These are phyloP conservation scores for Neonectria sp. DNA, from an alignment of 2,329 filamentous ascomycete species.

Conservation along the genomic window DNA sequence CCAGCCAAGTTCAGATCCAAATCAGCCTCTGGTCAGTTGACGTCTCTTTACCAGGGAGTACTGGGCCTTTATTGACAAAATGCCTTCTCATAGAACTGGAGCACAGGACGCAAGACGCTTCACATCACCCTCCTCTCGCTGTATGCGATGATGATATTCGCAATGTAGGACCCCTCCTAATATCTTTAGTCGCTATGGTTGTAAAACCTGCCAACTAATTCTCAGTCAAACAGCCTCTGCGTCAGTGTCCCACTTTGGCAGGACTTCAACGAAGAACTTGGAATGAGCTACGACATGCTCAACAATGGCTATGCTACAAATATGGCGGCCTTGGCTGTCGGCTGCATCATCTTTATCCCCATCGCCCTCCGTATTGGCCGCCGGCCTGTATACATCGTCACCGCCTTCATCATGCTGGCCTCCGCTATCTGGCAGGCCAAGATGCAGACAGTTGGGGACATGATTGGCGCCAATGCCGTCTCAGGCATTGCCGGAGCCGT, in stretches of 20 bases:
- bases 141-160: slow-evolving; percentile 39
- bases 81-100: slow-evolving; percentile 31
- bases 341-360: slow-evolving; percentile 53
- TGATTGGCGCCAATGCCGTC: slow-evolving; percentile 43
- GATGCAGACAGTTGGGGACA: slow-evolving; percentile 39
- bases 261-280: slow-evolving; percentile 37
- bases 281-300: slow-evolving; percentile 40
- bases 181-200: neutral
- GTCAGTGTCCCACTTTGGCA: slow-evolving; percentile 39
- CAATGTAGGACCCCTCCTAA: slow-evolving; percentile 26
- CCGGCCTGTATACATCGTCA: slow-evolving; percentile 48
- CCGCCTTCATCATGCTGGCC: slow-evolving; percentile 40
- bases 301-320: slow-evolving; percentile 48
- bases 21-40: slow-evolving; percentile 36
- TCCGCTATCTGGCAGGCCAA: slow-evolving; percentile 43
- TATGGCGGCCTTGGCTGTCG: slow-evolving; percentile 48
- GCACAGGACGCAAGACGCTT: slow-evolving; percentile 27
- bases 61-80: neutral
- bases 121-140: slow-evolving; percentile 34
- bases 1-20: slow-evolving; percentile 37
- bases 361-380: slow-evolving; percentile 51
- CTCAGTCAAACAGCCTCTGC: slow-evolving; percentile 20
- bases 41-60: neutral
- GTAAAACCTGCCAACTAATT: neutral
- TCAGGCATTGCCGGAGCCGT: slow-evolving; percentile 55